phyloP scores from a whole-genome alignment of 495 filamentous ascomycete genomes.

The Neurospora sp. region DNA sequence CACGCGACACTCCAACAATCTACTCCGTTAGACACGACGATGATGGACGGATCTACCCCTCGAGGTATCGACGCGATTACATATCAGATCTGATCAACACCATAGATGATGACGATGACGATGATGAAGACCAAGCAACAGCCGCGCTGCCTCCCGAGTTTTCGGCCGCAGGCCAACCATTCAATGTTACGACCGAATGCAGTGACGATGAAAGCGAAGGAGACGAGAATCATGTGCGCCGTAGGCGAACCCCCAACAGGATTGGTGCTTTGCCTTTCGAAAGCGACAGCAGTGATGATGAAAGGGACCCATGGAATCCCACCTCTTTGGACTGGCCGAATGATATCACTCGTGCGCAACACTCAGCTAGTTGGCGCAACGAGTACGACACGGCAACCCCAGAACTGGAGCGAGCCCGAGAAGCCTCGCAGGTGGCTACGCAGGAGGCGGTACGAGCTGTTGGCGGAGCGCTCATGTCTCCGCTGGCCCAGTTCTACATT shows the following conservation, averaged over 20 bases:
- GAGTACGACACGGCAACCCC: constrained; percentile 17
- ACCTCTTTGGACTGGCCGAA: constrained; percentile 6
- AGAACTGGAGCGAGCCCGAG: constrained; percentile 37
- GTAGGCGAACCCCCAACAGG: constrained; percentile 28
- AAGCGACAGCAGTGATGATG: constrained; percentile 35
- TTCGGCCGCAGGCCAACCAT: constrained; percentile 26
- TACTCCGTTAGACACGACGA: constrained; percentile 38
- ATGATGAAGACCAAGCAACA: constrained; percentile 33
- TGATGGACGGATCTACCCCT: constrained; percentile 29
- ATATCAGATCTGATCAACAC: constrained; percentile 4
- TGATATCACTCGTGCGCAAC: background rate
- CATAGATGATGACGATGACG: constrained; percentile 39
- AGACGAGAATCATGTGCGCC: constrained; percentile 6
- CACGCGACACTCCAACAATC: constrained; percentile 25
- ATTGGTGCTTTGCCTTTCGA: constrained; percentile 44
- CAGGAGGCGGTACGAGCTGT: constrained; percentile 46
- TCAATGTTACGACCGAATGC: constrained; percentile 41
- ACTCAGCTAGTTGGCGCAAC: background rate
- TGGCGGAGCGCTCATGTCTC: constrained; percentile 49
- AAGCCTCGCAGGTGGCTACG: constrained; percentile 43
- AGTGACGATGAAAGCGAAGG: constrained; percentile 43
- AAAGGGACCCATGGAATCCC: constrained; percentile 3
- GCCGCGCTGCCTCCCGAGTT: constrained; percentile 47
- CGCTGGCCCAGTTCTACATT: constrained; percentile 72
- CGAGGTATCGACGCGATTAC: constrained; percentile 29